Conservation (phyloP, 345 rosid species). For the Syzygium oleosum region DNA sequence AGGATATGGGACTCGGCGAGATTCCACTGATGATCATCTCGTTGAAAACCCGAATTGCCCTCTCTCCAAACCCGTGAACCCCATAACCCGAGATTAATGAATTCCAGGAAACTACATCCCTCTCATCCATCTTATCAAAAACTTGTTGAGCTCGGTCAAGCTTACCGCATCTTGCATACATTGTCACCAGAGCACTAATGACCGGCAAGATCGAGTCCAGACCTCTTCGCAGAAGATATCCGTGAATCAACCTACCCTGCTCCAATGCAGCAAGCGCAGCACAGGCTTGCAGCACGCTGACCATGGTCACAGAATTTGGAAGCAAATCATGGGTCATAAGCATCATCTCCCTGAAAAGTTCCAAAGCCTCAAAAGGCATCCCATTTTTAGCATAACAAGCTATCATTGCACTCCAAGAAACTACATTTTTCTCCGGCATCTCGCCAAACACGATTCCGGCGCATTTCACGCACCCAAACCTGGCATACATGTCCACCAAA, state of each 20-base stretch:
- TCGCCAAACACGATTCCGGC: slow-evolving; percentile 52
- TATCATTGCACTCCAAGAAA: slow-evolving; percentile 93
- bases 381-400: slow-evolving; percentile 69
- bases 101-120: slow-evolving; percentile 85
- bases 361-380: slow-evolving; percentile 56
- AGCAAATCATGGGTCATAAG: slow-evolving; percentile 25
- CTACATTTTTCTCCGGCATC: slow-evolving; percentile 61
- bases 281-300: slow-evolving; percentile 91
- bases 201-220: slow-evolving; percentile 75
- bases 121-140: slow-evolving; percentile 54
- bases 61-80: slow-evolving; percentile 70
- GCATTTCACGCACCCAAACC: slow-evolving; percentile 46
- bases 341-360: slow-evolving; percentile 64
- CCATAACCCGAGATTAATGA: slow-evolving; percentile 78
- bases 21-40: slow-evolving; percentile 58
- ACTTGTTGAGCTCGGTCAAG: slow-evolving; percentile 53
- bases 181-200: slow-evolving; percentile 62
- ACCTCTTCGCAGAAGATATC: slow-evolving; percentile 61
- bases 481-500: slow-evolving; percentile 82
- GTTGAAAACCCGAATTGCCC: slow-evolving; percentile 51
- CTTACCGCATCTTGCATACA: slow-evolving; percentile 83
- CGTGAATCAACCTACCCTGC: slow-evolving; percentile 81
- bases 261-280: slow-evolving; percentile 77
- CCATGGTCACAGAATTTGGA: slow-evolving; percentile 80
- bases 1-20: slow-evolving; percentile 55